Percentiles rank a stretch among this genome's conserved stretches.
Evolutionary conservation across 2,329 filamentous ascomycete genomes (phyloP).

Genomic region (Hypoxylon sp.): DNA sequence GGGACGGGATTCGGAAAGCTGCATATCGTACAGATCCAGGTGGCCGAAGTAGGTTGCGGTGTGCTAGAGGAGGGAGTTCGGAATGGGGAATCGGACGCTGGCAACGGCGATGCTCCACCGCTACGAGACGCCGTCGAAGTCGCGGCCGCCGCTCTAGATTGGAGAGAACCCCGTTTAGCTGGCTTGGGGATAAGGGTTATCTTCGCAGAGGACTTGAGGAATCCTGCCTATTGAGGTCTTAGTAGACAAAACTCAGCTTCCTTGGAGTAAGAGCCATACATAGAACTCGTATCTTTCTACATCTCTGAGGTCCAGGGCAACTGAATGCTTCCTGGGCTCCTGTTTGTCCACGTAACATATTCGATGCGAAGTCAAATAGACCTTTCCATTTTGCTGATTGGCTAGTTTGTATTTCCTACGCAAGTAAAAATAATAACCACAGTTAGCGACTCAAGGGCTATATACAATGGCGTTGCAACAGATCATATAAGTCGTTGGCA

Average conservation of each 20-base stretch:
- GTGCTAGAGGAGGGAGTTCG: conserved; percentile 60
- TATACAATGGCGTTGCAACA: background rate
- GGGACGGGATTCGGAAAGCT: conserved; percentile 94
- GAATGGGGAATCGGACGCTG: conserved; percentile 51
- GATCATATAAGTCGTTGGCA: conserved; percentile 11
- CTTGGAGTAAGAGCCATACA: conserved; percentile 60
- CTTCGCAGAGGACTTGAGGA: conserved; percentile 94
- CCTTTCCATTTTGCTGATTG: conserved; percentile 93
- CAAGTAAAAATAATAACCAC: conserved; percentile 28
- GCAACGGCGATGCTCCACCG: conserved; percentile 54
- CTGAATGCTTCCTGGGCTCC: conserved; percentile 85
- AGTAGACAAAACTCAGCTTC: conserved; percentile 24
- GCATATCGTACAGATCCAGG: conserved; percentile 97
- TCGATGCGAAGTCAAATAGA: conserved; percentile 95
- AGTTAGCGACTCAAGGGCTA: conserved; percentile 21
- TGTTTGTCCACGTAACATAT: conserved; percentile 93
- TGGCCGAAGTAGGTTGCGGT: conserved; percentile 71
- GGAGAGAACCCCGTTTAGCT: conserved; percentile 72
- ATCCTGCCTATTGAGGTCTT: conserved; percentile 73
- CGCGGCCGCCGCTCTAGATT: conserved; percentile 64
- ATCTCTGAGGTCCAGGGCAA: conserved; percentile 88
- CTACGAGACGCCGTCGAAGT: conserved; percentile 61
- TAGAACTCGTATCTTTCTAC: conserved; percentile 93
- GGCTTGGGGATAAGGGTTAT: conserved; percentile 89
- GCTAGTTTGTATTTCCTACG: conserved; percentile 92